Percentiles rank a stretch among this genome's conserved stretches.
phyloP scores from a whole-genome alignment of 768 basidiomycete genomes.

The Panaeolus papilionaceus region DNA sequence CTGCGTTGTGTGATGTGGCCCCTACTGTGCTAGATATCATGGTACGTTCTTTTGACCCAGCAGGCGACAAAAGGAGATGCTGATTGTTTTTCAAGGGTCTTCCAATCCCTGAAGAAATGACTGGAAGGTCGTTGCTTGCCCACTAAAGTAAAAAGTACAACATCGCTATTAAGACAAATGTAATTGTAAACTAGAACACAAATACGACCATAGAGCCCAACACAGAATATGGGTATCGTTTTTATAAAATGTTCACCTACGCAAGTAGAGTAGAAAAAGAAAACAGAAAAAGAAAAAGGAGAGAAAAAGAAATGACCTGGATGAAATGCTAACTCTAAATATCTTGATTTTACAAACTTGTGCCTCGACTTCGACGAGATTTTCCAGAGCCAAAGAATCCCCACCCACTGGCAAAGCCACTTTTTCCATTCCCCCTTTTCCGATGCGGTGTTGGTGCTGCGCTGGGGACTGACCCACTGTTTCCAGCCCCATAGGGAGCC shows the following conservation, averaged over 20 bases:
- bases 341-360: neutral
- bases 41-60: constrained; percentile 37
- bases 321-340: neutral
- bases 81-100: constrained; percentile 50
- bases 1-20: constrained; percentile 90
- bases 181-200: constrained; percentile 3
- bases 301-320: neutral
- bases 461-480: neutral
- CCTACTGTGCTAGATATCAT: constrained; percentile 86
- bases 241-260: neutral
- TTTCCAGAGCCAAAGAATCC: neutral
- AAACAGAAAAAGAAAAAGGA: neutral
- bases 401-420: neutral
- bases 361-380: neutral
- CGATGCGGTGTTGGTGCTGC: neutral
- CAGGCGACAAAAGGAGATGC: neutral
- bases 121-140: constrained; percentile 59
- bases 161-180: constrained; percentile 4
- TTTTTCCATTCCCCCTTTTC: constrained; percentile 1
- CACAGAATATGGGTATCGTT: constrained; percentile 1
- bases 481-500: neutral
- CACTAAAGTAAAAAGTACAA: constrained; percentile 19
- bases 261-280: neutral
- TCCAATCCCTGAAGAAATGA: constrained; percentile 75
- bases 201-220: neutral